These are phyloP conservation scores for Ocimum tenuiflorum DNA, from an alignment of 257 asterid species.

Conservation along the genomic window DNA sequence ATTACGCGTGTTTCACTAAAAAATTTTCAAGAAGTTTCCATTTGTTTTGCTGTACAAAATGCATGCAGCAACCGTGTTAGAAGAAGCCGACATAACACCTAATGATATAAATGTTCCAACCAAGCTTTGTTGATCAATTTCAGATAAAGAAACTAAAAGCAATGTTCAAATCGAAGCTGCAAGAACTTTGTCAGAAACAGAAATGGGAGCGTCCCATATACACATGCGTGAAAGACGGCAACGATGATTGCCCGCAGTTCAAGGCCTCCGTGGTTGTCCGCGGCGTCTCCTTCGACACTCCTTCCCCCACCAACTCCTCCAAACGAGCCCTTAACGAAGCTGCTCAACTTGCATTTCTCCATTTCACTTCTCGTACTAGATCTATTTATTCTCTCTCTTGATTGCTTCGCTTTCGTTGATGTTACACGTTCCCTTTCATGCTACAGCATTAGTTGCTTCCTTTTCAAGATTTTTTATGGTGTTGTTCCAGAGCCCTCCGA, in stretches of 20 bases:
- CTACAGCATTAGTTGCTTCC: background rate
- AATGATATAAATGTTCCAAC: background rate
- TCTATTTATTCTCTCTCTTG: background rate
- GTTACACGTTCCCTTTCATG: no score
- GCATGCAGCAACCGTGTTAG: background rate
- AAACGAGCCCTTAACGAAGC: slow-evolving; percentile 43
- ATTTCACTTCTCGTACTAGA: slow-evolving; percentile 36
- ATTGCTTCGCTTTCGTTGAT: background rate
- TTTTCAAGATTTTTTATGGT: background rate
- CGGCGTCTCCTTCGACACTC: slow-evolving; percentile 34
- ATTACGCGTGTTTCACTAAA: background rate
- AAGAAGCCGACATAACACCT: background rate
- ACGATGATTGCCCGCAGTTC: slow-evolving; percentile 37
- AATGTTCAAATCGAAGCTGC: slow-evolving; percentile 48
- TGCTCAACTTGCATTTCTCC: slow-evolving; percentile 41
- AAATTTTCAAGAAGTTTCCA: no score
- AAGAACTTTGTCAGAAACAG: slow-evolving; percentile 35
- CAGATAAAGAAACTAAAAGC: background rate
- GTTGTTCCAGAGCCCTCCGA: background rate
- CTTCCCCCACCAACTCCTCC: slow-evolving; percentile 26
- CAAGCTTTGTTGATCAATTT: background rate
- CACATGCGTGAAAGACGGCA: slow-evolving; percentile 34
- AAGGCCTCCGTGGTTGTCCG: slow-evolving; percentile 43
- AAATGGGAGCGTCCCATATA: slow-evolving; percentile 38
- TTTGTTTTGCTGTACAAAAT: no score